Evolutionary conservation across 2,329 filamentous ascomycete genomes (phyloP), one percentile per base, ranked within the genome.

Genomic region (Arthrobotrys sinensis): DNA sequence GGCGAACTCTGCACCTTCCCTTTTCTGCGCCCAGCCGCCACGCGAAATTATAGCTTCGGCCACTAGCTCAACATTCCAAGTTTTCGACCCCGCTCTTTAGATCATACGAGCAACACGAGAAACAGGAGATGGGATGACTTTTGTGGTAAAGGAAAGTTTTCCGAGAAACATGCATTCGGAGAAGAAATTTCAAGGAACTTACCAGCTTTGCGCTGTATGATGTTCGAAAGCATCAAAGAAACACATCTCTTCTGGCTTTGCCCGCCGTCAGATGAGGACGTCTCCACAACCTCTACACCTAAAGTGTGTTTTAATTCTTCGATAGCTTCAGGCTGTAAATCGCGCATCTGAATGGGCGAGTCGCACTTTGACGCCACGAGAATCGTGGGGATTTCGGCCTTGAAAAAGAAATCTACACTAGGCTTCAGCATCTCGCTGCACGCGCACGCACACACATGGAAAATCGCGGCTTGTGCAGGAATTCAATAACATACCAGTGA

Each of bases 401-500:
- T 78, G 53, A 78, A 78, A 78, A 78, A 78, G 75, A 78, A 78
- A 78, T 78, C 75, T 78, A 57, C 28, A 32, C 75, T 78, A 78
- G 75, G 75, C 75, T 72, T 78, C 75, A 78, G 75, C 62, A 66
- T 66, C 36, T 36, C 28, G 40, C 55, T 60, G 34, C 53, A 60
- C 43, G 72, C 72, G 67, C 52, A 78, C 53, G 62, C 48, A 67
- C 65, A 36, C 40, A 63, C 43, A 65, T 55, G 67, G 65, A 57
- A 69, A 68, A 80, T 63, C 65, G 57, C 34, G 68, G 57, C 55
- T 66, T 40, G 70, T 71, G 60, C 53, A 72, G 55, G 71, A 71
- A 75, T 63, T 69, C 65, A 68, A 40, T 50, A 63, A 89, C 91
- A 89, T 88, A 97, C 94, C 90, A 83, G 97, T 87, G 79, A 93